Base-by-base conservation (phyloP, 2,329 filamentous ascomycete genomes). In the Acrodontium crateriforme region DNA sequence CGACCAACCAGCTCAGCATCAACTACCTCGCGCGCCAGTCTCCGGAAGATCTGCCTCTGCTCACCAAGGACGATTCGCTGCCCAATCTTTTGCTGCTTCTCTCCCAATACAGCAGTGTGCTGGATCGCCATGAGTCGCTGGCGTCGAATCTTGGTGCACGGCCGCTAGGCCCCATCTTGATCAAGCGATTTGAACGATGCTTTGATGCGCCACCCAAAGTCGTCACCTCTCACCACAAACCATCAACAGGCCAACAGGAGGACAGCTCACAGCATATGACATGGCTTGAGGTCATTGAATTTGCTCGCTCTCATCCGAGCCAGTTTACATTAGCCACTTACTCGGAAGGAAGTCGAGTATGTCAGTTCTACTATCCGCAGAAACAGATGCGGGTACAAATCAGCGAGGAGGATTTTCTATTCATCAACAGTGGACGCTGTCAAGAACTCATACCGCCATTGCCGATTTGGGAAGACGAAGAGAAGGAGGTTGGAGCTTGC, bases 221-320 rank as follows among this genome's bases (percentile, higher is more conserved):
- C 32, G 65, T 63, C 43, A 78, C 68, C 53, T 72, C 56, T 46
- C 70, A 65, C 57, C 46, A 50, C 31, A 48, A 47, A 31, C 40
- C 38, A 20, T 35, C 41, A 5, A 22, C 10, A 5, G 28, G 37
- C 29, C 68, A 65, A 4, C 65, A 64, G 5, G 30, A 36, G 11
- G 44, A 47, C 16, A 36, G 38, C n/a, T 32, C 38, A 2, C 69
- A 68, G 6, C 37, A 41, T 11, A 68, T 89, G 31, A 78, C 74
- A 9, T 93, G 83, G 83, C 63, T 89, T 20, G 83, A 92, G 45
- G 74, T 92, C 28, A 78, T 91, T 40, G 74, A 79, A 39, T 89
- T 85, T 55, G 79, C 83, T 38, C 79, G 78, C 46, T 73, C 72
- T 38, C 84, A 83, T 38, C 79, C 82, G 0, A 67, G 72, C 39